Base-by-base conservation (phyloP, 1,284 basidiomycete genomes). In the Ganoderma multipileum region DNA sequence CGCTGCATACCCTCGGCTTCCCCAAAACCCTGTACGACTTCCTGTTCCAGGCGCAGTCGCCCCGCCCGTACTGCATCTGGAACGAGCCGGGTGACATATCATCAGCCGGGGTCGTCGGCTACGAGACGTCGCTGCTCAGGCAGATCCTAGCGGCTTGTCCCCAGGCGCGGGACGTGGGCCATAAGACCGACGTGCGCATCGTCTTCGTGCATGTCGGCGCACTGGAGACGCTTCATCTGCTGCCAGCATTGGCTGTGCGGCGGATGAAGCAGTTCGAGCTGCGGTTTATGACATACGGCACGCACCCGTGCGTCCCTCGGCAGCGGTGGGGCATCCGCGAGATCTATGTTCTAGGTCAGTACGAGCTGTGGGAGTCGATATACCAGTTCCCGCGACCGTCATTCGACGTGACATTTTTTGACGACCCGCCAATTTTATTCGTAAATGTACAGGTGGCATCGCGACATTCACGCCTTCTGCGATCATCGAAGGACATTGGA, bases 151-250 rank as follows among this genome's bases (percentile, higher is more conserved):
- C 83, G 23, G 78, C 81, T 65, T 84, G 81, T 68, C 76, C 79
- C 16, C 38, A 12, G 26, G 83, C 83, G 26, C 68, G 75, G 44
- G 73, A 80, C 72, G 81, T 81, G 26, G 81, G 81, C 11, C 67
- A 79, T 69, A 81, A 84, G 61, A 74, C 78, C 9, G 83, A 85
- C 61, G 79, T 81, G 36, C 78, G 86, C 28, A 78, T 87, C 41
- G 74, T 92, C 8, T 93, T 93, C 70, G 82, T 92, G 28, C 90
- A 92, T 76, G 83, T 88, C n/a, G 86, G 86, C 26, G 82, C 89
- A 11, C 73, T 92, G 65, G 75, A 75, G 50, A 82, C 78, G 0
- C 71, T 93, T 4, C 78, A 83, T 67, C 81, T 81, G 26, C 75
- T 92, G 28, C 84, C 84, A 2, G 79, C 76, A 5, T 77, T 92